phyloP scores from a whole-genome alignment of 306 rosid species.

The Gillenia trifoliata region DNA sequence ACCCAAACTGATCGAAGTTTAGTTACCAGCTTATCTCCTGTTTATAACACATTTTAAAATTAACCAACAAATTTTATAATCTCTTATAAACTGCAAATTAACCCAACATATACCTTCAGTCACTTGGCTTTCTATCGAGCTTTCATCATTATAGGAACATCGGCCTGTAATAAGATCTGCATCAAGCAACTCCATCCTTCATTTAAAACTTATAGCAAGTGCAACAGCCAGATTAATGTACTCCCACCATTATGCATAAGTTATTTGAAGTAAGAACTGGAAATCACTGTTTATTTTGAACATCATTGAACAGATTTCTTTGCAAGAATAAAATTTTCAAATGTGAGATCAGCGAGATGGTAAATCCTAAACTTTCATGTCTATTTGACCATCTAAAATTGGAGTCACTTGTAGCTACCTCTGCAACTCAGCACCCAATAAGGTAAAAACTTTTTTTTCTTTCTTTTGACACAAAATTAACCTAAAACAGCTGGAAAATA shows the following conservation, averaged over 20 bases:
- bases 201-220: slow-evolving; percentile 67
- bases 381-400: not conserved
- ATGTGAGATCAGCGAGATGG: not conserved
- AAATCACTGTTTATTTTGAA: too few species aligned
- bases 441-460: not conserved
- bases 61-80: not conserved
- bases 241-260: slow-evolving; percentile 16
- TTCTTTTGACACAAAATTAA: not conserved
- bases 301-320: not conserved
- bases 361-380: not conserved
- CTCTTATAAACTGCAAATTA: too few species aligned
- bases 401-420: not conserved
- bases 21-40: not conserved
- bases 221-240: slow-evolving; percentile 85
- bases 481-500: not conserved
- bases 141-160: slow-evolving; percentile 94
- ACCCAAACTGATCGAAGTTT: not conserved
- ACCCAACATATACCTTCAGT: slow-evolving; percentile 60
- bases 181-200: slow-evolving; percentile 93
- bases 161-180: too few species aligned
- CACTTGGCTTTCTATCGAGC: slow-evolving; percentile 61
- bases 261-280: too few species aligned
- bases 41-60: not conserved
- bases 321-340: not conserved
- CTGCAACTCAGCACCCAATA: not conserved